Base-by-base conservation (phyloP, 345 rosid species). In the Eucalyptus urophylla region DNA sequence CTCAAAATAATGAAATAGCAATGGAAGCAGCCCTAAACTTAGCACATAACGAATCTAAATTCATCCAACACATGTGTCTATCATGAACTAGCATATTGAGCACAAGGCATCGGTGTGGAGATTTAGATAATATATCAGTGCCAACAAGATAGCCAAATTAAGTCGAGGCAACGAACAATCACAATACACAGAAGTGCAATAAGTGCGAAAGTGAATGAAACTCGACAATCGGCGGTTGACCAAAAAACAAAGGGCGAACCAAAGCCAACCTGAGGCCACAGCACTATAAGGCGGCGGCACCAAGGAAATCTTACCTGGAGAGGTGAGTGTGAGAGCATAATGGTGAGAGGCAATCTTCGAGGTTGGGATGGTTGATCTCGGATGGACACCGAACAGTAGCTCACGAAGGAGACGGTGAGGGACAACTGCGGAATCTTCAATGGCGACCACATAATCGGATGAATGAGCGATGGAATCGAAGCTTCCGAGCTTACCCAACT, bases 371-470 rank as follows among this genome's bases (percentile, higher is more conserved):
- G 21, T 0, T 51, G 8, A 51, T 51, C 54, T 51, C 2, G 54
- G 0, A 16, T 51, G 54, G 54, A 51, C 54, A 6, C 1, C 0
- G 0, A 0, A 51, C 8, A 51, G 8, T 1, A 51, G 1, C 54
- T 16, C 4, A 1, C 0, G 21, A 51, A 51, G 0, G 54, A 51
- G 54, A 51, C 0, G 21, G 8, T 51, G 54, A 6, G 54, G 21
- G 54, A 51, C 0, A 3, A 16, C 4, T 0, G 0, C 3, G 4
- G 8, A 51, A 51, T 51, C 8, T 17, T 51, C 0, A 51, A 0
- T 3, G 54, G 22, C 1, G 0, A 51, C 4, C 22, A 0, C 0
- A 8, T 17, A 51, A 51, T 51, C 9, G 0, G 0, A 51, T 0
- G 8, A 51, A 51, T 1, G 22, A 51, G 54, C 1, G 2, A 51